Evolutionary conservation across 2,329 filamentous ascomycete genomes (phyloP), one percentile per base, ranked within the genome.

Genomic region (Trichoderma semiorbis): DNA sequence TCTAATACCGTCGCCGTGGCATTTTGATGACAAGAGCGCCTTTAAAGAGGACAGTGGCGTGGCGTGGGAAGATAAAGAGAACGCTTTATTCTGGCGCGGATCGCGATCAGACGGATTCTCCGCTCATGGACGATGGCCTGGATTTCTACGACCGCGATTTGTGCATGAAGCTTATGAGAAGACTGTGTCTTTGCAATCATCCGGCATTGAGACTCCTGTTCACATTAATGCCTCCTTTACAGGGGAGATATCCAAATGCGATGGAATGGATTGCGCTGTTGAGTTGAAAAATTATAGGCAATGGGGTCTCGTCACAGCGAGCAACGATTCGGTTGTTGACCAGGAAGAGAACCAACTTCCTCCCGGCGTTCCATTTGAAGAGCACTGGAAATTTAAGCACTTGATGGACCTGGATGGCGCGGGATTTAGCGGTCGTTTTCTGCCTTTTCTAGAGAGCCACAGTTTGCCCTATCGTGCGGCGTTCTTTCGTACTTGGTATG

Each of bases 391-490:
- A 61, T 83, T 84, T 79, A 93, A 92, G 76, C 92, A 88, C 76
- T 84, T 94, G 2, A 87, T 90, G 0, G 92, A 94, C 77, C 85
- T 94, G 64, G 92, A 94, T 78, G 92, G 92, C 24, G 88, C 90
- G 78, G 87, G 85, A 3, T 90, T 91, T 78, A 89, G 86, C 55
- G 90, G 89, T 1, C 85, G 90, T 12, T 91, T 89, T 79, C 83
- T 93, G 3, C 90, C 91, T 0, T 88, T 94, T 78, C 86, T 92
- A 75, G 85, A 86, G 30, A 90, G 87, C 64, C 90, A 87, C 7
- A 89, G 86, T 53, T 78, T 93, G 21, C 89, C 90, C 0, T 87
- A 94, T 80, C 94, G 94, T 81, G 88, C 75, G 6, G 75, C 75
- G 3, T 81, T 90, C 28, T 92, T 90, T 77, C 83, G 85, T 28